A percentile compares a stretch with the other conserved stretches of the same genome.
Evolutionary conservation across 2,329 filamentous ascomycete genomes (phyloP).

Genomic region (Ambrosiella cleistominuta): DNA sequence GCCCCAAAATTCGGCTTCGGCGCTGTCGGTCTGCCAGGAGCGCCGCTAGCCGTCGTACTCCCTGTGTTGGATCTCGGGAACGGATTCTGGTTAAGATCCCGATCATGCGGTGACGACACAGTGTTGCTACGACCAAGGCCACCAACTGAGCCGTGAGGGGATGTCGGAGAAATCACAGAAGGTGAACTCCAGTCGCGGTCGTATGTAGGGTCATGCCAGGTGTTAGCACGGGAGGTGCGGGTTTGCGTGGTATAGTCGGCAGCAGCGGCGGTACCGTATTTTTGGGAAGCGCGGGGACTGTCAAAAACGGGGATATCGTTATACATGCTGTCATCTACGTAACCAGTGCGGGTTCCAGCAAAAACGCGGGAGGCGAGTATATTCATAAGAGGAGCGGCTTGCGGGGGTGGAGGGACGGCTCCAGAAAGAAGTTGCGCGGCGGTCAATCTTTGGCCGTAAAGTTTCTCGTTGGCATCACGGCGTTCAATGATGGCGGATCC

Average conservation of each 20-base stretch:
- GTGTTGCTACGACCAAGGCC: constrained; percentile 34
- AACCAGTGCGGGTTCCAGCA: constrained; percentile 38
- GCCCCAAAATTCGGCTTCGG: constrained; percentile 71
- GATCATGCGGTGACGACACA: constrained; percentile 20
- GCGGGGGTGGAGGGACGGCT: constrained; percentile 56
- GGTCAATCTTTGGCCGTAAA: constrained; percentile 71
- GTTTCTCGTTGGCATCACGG: constrained; percentile 89
- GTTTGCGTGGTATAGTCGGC: constrained; percentile 16
- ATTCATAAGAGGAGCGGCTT: constrained; percentile 67
- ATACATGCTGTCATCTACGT: constrained; percentile 54
- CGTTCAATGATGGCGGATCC: constrained; percentile 86
- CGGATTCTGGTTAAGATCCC: constrained; percentile 5
- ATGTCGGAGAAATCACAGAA: not conserved
- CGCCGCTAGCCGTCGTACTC: constrained; percentile 19
- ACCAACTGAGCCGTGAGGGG: constrained; percentile 13
- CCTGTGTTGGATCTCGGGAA: constrained; percentile 10
- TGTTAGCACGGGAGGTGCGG: constrained; percentile 35
- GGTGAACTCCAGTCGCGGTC: constrained; percentile 24
- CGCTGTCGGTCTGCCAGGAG: constrained; percentile 63
- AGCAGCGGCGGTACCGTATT: constrained; percentile 31
- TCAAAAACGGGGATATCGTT: constrained; percentile 88
- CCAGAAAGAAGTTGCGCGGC: constrained; percentile 70
- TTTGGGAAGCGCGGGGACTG: constrained; percentile 71
- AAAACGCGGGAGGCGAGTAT: constrained; percentile 77
- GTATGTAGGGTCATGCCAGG: constrained; percentile 62